These are phyloP conservation scores for Globisporangium camurandrum DNA, from an alignment of 352 stramenopile species.

Conservation along the genomic window DNA sequence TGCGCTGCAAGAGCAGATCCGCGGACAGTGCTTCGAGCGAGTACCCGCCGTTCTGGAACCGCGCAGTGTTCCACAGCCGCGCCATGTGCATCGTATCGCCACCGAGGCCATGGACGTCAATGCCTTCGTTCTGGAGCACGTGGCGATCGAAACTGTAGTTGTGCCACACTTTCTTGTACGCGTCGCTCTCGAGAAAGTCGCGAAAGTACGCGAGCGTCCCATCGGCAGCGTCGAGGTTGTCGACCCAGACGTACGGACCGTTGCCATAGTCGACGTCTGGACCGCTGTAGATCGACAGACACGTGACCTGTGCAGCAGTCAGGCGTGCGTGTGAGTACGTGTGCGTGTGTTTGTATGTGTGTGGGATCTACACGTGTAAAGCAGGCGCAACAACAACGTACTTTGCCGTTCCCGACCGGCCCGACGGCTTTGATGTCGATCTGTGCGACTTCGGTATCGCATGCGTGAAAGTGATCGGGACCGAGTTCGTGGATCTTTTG, in stretches of 20 bases:
- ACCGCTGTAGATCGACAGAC: conserved; percentile 95
- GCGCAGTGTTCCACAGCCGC: conserved; percentile 81
- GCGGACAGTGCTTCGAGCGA: conserved; percentile 92
- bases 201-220: conserved; percentile 73
- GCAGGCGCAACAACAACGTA: not conserved
- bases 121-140: conserved; percentile 96
- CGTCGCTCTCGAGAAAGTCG: conserved; percentile 89
- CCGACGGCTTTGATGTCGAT: conserved; percentile 94
- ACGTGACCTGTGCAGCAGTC: conserved; percentile 80
- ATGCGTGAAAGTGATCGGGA: conserved; percentile 87
- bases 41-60: conserved; percentile 88
- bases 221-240: conserved; percentile 89
- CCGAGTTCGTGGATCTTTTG: conserved; percentile 51
- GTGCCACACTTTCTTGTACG: conserved; percentile 96
- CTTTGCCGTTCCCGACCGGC: conserved; percentile 94
- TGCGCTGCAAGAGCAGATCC: conserved; percentile 79
- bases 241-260: conserved; percentile 85
- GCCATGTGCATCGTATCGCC: conserved; percentile 99
- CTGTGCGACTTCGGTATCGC: conserved; percentile 96
- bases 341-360: too few species aligned
- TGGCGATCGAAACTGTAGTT: conserved; percentile 99
- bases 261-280: conserved; percentile 96
- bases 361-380: too few species aligned
- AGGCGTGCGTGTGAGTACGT: not conserved
- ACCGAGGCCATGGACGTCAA: conserved; percentile 88